Evolutionary conservation across 805 yeast species (phyloP), one percentile per base, ranked within the genome.

Genomic region (Blastobotrys peoriensis): DNA sequence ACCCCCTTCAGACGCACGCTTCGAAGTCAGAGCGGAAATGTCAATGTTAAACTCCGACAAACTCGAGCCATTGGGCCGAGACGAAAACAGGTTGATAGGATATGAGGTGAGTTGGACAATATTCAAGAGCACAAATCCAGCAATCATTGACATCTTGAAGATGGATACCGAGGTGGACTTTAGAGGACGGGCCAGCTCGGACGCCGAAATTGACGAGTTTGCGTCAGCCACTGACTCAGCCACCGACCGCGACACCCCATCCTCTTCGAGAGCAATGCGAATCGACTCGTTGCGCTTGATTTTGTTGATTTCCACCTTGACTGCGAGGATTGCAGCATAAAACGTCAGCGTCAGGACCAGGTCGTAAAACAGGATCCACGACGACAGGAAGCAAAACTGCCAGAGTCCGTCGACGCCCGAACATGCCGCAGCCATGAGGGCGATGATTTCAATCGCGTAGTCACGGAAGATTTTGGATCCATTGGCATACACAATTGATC

Each of bases 231-330:
- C 89, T 33, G 79, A 73, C 51, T 77, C 79, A 8, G 96, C 96
- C 27, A 84, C 83, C 38, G 69, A 63, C 33, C 79, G 77, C 36
- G 84, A 74, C 27, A 91, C 76, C 20, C 98, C 98, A 59, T 91
- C 98, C 62, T 91, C 98, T 68, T 89, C 93, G 51, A 91, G 71
- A 22, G 86, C 87, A 50, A 78, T 79, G 60, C 83, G 81, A 60
- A 88, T 75, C 44, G 79, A 77, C 47, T 86, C 79, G 38, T 87
- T 83, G 52, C 86, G 79, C 64, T 89, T 86, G 45, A 93, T 93
- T 48, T 85, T 73, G 61, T 79, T 79, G 62, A 91, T 86, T 64
- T 93, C 96, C 38, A 91, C 79, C 66, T 91, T 91, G 63, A 91
- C 73, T 2, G 95, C 80, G 53, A 91, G 74, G 44, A 86, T 76